Conservation (phyloP, 148 eudicot genomes). For the Mesembryanthemum crystallinum region DNA sequence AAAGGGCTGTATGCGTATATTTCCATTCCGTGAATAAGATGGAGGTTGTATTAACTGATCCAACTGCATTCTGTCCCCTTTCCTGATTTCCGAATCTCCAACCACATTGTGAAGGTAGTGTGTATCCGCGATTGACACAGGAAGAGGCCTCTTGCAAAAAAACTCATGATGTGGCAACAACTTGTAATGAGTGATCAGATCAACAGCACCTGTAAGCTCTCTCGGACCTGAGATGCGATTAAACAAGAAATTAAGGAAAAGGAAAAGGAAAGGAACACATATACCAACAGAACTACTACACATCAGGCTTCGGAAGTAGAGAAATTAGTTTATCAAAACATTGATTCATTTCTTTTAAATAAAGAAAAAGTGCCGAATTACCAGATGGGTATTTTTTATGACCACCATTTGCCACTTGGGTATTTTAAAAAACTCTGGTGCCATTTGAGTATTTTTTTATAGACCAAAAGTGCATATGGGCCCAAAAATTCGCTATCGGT, state of each 20-base stretch:
- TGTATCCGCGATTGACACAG: constrained; percentile 76
- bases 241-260: neutral
- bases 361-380: no score
- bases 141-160: constrained; percentile 96
- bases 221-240: constrained; percentile 64
- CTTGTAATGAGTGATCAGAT: constrained; percentile 84
- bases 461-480: no score
- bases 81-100: constrained; percentile 90
- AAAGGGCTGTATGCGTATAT: constrained; percentile 68
- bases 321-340: no score
- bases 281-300: neutral
- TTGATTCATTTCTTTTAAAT: no score
- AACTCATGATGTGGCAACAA: constrained; percentile 86
- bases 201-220: constrained; percentile 93
- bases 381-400: no score
- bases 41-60: constrained; percentile 67
- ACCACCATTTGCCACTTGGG: no score
- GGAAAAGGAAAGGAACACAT: neutral
- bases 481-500: no score
- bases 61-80: constrained; percentile 97
- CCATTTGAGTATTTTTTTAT: no score
- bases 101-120: constrained; percentile 95
- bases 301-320: neutral
- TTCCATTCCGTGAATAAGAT: constrained; percentile 58
- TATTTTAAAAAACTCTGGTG: no score